A percentile compares a stretch with the other conserved stretches of the same genome.
Conservation (phyloP, 306 rosid genomes). For the Acmispon strigosus region DNA sequence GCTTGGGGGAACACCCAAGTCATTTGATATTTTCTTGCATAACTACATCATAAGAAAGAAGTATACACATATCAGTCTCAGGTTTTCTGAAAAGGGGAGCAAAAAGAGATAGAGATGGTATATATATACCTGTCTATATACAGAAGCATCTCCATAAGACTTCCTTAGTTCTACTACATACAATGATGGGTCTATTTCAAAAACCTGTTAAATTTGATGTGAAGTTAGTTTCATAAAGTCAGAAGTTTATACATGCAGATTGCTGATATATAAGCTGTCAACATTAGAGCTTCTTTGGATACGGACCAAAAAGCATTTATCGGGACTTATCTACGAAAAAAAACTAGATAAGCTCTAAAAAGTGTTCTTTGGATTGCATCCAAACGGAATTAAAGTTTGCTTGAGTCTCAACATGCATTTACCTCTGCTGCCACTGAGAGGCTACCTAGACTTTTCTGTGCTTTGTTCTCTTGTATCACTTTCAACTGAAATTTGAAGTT, state of each 20-base stretch:
- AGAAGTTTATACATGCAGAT: background rate
- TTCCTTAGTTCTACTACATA: conserved; percentile 68
- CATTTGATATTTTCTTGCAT: conserved; percentile 70
- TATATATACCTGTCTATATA: conserved; percentile 62
- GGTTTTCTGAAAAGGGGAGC: background rate
- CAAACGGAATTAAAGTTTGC: background rate
- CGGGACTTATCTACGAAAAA: no score
- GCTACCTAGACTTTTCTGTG: conserved; percentile 30
- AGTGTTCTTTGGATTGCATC: no score
- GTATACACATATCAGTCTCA: background rate
- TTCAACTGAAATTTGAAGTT: conserved; percentile 52
- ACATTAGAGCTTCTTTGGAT: background rate
- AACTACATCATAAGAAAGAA: conserved; percentile 36
- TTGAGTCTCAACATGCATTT: conserved; percentile 9
- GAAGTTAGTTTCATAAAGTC: conserved; percentile 1
- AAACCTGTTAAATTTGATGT: conserved; percentile 41
- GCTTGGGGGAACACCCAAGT: conserved; percentile 47
- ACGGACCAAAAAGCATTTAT: no score
- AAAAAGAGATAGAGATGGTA: background rate
- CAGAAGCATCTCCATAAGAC: conserved; percentile 61
- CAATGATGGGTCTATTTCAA: conserved; percentile 67
- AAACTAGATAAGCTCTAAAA: no score
- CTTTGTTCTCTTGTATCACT: conserved; percentile 51
- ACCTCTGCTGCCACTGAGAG: conserved; percentile 82
- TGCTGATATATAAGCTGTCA: background rate